A percentile compares a stretch with the other conserved stretches of the same genome.
Evolutionary conservation across 495 filamentous ascomycete genomes (phyloP).

Genomic region (Penicillium silybi): DNA sequence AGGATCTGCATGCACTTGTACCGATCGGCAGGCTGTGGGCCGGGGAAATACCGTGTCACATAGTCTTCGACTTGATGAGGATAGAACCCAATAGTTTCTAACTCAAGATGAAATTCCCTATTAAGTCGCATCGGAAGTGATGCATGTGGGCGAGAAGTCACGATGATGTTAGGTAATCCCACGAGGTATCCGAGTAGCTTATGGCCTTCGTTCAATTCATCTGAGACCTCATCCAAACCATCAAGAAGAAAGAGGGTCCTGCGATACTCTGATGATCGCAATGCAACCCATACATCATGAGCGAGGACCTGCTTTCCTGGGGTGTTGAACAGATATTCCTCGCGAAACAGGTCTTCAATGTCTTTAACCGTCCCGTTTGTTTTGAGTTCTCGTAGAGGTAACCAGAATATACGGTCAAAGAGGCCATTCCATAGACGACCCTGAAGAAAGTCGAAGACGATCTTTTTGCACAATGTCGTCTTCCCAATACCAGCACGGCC

Average conservation of each 20-base stretch:
- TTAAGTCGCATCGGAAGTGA: neutral
- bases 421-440: slow-evolving; percentile 15
- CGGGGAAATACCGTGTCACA: too few relatives aligned
- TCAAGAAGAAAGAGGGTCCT: slow-evolving; percentile 35
- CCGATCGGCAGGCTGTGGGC: too few relatives aligned
- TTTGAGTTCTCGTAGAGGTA: slow-evolving; percentile 29
- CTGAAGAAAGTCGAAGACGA: slow-evolving; percentile 19
- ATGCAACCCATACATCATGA: neutral
- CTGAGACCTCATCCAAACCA: slow-evolving; percentile 40
- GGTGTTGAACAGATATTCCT: slow-evolving; percentile 23
- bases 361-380: slow-evolving; percentile 1
- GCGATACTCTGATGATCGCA: neutral
- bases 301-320: neutral
- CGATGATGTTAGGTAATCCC: slow-evolving; percentile 24
- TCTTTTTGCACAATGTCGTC: slow-evolving; percentile 46
- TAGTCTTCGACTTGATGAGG: slow-evolving; percentile 10
- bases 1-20: too few relatives aligned
- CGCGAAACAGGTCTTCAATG: slow-evolving; percentile 18
- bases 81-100: slow-evolving; percentile 17
- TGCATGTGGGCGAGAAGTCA: slow-evolving; percentile 14
- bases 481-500: slow-evolving; percentile 42
- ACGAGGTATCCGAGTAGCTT: slow-evolving; percentile 23
- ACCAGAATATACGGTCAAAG: slow-evolving; percentile 38
- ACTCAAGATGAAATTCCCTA: slow-evolving; percentile 17
- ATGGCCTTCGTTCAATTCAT: slow-evolving; percentile 18